Base-by-base conservation (phyloP, 2,329 filamentous ascomycete species). In the Saccharata proteae region DNA sequence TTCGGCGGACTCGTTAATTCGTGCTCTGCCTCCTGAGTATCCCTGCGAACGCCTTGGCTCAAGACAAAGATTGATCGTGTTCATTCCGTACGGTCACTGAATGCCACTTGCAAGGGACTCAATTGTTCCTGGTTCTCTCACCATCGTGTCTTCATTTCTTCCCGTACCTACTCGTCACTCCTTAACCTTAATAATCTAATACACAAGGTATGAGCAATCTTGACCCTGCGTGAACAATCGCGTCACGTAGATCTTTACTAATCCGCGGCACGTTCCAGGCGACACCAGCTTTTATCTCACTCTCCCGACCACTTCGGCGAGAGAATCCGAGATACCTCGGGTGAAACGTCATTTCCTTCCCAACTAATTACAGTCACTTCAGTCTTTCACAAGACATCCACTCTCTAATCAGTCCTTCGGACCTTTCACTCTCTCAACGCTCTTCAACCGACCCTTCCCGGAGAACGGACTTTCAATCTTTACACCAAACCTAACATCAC, bases 301-400 rank as follows among this genome's bases (percentile, higher is more conserved):
- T 25, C 38, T 34, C 43, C 43, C 43, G 43, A 40, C 38, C 37
- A 34, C 43, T 32, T 36, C 16, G 38, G 42, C 41, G 23, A 35
- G 31, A 40, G 42, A 39, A 45, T 32, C 16, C 34, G 19, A 29
- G 43, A n/a, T n/a, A n/a, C n/a, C n/a, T n/a, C n/a, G n/a, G n/a
- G n/a, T 47, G 51, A 47, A 52, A 48, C 49, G 48, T 55, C 47
- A 45, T 54, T 65, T 59, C 61, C 57, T 61, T 53, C 54, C 65
- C 64, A 70, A 71, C 67, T 70, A 70, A 62, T 64, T 61, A 61
- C 69, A 58, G 55, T 74, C 69, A 52, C 67, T 71, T 61, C 51
- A 57, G 47, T 51, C 45, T 55, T 55, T 40, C n/a, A n/a, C 42
- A 52, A 58, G 62, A 62, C 58, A 59, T 54, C 63, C 67, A 60